Evolutionary conservation across 768 basidiomycete genomes (phyloP).

Genomic region (Macrolepiota albuminosa): DNA sequence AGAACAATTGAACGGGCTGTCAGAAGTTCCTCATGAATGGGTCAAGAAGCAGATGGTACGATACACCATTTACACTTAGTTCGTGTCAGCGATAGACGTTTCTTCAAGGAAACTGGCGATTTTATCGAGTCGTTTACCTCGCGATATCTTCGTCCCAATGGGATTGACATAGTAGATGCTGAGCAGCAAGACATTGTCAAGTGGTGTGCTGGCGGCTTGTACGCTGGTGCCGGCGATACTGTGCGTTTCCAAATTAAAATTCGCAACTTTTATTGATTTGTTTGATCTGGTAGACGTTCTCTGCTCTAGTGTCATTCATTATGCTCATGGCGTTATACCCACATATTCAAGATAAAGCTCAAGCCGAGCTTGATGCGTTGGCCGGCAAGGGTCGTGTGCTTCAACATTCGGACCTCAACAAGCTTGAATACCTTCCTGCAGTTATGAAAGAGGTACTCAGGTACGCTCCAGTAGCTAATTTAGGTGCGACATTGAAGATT

Average conservation of each 20-base stretch:
- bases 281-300: slow-evolving; percentile 34
- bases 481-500: slow-evolving; percentile 22
- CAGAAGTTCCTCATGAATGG: slow-evolving; percentile 37
- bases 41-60: slow-evolving; percentile 41
- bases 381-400: slow-evolving; percentile 28
- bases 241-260: slow-evolving; percentile 18
- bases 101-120: slow-evolving; percentile 24
- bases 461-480: slow-evolving; percentile 35
- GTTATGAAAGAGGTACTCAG: slow-evolving; percentile 38
- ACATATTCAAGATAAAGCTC: slow-evolving; percentile 32
- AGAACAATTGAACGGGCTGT: slow-evolving; percentile 28
- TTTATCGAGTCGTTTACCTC: slow-evolving; percentile 41
- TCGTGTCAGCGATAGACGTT: background rate
- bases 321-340: slow-evolving; percentile 47
- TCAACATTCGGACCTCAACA: slow-evolving; percentile 23
- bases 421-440: slow-evolving; percentile 28
- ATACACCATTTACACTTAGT: background rate
- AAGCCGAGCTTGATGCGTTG: slow-evolving; percentile 35
- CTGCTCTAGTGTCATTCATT: slow-evolving; percentile 40
- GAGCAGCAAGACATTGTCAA: slow-evolving; percentile 42
- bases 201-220: slow-evolving; percentile 46
- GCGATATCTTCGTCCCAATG: slow-evolving; percentile 26
- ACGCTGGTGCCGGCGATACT: slow-evolving; percentile 43
- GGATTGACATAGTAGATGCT: slow-evolving; percentile 16
- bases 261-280: background rate